phyloP scores from a whole-genome alignment of 2,329 filamentous ascomycete species.

The Fusarium nelsonii region DNA sequence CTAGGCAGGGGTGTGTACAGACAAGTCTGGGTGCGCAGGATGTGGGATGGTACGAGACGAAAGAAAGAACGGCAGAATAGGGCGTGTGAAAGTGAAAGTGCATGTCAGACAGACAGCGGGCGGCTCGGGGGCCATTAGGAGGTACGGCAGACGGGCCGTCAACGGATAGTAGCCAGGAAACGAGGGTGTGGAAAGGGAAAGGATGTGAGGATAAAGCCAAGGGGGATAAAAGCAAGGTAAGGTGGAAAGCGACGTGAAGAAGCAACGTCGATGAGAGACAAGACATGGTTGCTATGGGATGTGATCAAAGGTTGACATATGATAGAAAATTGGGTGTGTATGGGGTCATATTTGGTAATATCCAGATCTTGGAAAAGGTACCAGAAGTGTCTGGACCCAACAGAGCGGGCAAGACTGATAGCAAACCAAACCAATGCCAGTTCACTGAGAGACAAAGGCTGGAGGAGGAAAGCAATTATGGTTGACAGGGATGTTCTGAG shows the following conservation, averaged over 20 bases:
- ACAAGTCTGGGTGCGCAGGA: constrained; percentile 35
- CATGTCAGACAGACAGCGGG: constrained; percentile 40
- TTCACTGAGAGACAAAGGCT: constrained; percentile 34
- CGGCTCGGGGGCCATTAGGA: constrained; percentile 42
- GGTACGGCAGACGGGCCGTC: constrained; percentile 47
- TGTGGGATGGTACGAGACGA: constrained; percentile 27
- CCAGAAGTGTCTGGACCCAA: constrained; percentile 38
- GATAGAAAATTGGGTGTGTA: constrained; percentile 23
- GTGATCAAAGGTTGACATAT: constrained; percentile 36
- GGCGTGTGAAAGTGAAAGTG: constrained; percentile 27
- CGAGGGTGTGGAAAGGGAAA: constrained; percentile 42
- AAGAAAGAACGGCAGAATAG: constrained; percentile 20
- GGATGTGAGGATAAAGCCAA: constrained; percentile 32
- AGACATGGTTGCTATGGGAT: constrained; percentile 35
- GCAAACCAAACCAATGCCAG: constrained; percentile 4
- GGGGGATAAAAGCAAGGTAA: constrained; percentile 39
- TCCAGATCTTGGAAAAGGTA: constrained; percentile 37
- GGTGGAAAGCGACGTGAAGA: constrained; percentile 39
- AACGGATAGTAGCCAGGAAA: constrained; percentile 37
- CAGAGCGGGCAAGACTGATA: constrained; percentile 26
- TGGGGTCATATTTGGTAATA: constrained; percentile 6
- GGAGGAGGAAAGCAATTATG: constrained; percentile 21
- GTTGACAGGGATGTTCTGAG: constrained; percentile 35
- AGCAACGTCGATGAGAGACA: constrained; percentile 49
- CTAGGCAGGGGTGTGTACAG: constrained; percentile 40